phyloP scores from a whole-genome alignment of 805 yeast genomes.

The Candida ovalis region DNA sequence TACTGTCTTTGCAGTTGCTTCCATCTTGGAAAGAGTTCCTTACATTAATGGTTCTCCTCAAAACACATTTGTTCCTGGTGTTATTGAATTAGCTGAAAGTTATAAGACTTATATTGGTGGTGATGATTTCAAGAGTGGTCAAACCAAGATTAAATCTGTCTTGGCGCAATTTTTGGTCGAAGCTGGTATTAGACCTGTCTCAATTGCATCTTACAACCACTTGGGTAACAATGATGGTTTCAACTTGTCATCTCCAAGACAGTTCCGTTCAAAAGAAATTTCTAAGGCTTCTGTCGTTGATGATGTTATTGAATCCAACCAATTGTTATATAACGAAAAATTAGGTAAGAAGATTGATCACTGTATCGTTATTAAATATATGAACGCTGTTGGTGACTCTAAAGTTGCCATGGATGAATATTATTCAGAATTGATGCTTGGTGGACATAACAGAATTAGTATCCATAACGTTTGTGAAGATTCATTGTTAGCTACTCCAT shows the following conservation, averaged over 20 bases:
- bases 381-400: conserved; percentile 93
- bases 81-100: conserved; percentile 80
- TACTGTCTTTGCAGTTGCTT: conserved; percentile 91
- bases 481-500: conserved; percentile 89
- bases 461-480: conserved; percentile 97
- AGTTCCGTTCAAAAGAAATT: conserved; percentile 93
- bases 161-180: conserved; percentile 93
- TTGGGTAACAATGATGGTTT: conserved; percentile 95
- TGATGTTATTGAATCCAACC: conserved; percentile 86
- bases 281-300: conserved; percentile 91
- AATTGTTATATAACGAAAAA: conserved; percentile 77
- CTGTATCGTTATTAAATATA: conserved; percentile 90
- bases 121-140: conserved; percentile 96
- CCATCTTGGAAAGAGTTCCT: conserved; percentile 82
- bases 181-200: conserved; percentile 93
- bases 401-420: conserved; percentile 99
- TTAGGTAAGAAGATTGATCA: conserved; percentile 80
- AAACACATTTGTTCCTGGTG: conserved; percentile 96
- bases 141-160: conserved; percentile 93
- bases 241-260: conserved; percentile 86
- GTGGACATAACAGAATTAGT: conserved; percentile 93
- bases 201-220: conserved; percentile 94
- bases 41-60: conserved; percentile 97
- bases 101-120: conserved; percentile 83
- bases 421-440: conserved; percentile 94